A percentile compares a stretch with the other conserved stretches of the same genome.
These are phyloP conservation scores for Pichia exigua DNA, from an alignment of 805 yeast genomes.

Conservation along the genomic window DNA sequence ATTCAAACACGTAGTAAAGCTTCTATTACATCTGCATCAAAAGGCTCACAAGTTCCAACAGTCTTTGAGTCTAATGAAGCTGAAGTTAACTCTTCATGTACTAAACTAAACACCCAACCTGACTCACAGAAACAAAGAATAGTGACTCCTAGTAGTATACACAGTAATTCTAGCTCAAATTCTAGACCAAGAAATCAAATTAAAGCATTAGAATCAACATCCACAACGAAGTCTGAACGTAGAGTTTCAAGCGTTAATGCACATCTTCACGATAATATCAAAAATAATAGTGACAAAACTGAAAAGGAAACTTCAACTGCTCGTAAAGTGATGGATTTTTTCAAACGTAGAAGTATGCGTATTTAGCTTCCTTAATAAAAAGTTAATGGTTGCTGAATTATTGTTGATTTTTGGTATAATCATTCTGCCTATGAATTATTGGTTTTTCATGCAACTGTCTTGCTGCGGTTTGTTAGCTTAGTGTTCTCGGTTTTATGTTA, in stretches of 20 bases:
- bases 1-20: neutral
- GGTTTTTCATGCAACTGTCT: neutral
- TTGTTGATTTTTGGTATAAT: neutral
- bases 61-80: neutral
- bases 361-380: slow-evolving; percentile 14
- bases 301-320: slow-evolving; percentile 66
- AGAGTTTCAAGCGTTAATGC: slow-evolving; percentile 1
- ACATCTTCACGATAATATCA: neutral
- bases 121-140: neutral
- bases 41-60: neutral
- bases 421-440: neutral
- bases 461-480: neutral
- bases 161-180: neutral
- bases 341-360: slow-evolving; percentile 54
- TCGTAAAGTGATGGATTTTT: slow-evolving; percentile 68
- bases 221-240: slow-evolving; percentile 8
- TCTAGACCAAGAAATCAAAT: neutral
- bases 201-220: slow-evolving; percentile 14
- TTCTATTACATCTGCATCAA: neutral
- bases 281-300: slow-evolving; percentile 16
- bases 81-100: neutral
- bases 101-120: neutral
- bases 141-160: neutral
- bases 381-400: neutral
- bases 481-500: neutral